Evolutionary conservation across 768 basidiomycete genomes (phyloP), one percentile per base, ranked within the genome.

Genomic region (Nidula microcarpa): DNA sequence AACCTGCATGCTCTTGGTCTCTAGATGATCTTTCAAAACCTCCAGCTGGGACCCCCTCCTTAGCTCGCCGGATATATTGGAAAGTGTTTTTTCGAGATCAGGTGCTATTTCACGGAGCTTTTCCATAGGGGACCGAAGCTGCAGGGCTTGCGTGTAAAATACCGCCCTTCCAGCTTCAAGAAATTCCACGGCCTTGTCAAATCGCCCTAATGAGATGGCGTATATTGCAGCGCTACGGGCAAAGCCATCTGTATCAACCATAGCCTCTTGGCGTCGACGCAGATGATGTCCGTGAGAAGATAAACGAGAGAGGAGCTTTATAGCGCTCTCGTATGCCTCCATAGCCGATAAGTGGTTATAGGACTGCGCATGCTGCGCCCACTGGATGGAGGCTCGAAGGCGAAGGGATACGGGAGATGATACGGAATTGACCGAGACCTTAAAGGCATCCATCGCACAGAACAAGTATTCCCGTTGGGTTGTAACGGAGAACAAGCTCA

Each of bases 151-250:
- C 9, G 18, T 8, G 9, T 17, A 45, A 45, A 45, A 45, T 18
- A 45, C 44, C 10, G 44, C 44, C 18, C 44, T 10, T 45, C 44
- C 44, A 9, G 44, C 44, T 23, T 45, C 44, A 8, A 45, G 18
- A 45, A 45, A 45, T 17, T 45, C 44, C 7, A 45, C 18, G 10
- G 44, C 44, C 18, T 45, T 45, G 8, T 45, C 10, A 17, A 11
- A 45, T 10, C 17, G 7, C 9, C 47, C 47, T 23, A 8, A 7
- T 33, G 6, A 18, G 17, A 57, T 59, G 50, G 47, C 52, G 37
- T 5, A 33, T 10, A 39, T 63, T 62, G 9, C n/a, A 8, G 44
- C 44, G 8, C 18, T 45, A 7, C 17, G 44, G 17, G 10, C 18
- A 7, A 45, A 18, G 7, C 44, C 44, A 23, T 45, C 44, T 10